Percentiles rank a stretch among this genome's conserved stretches.
These are phyloP conservation scores for Lichina pygmaea DNA, from an alignment of 495 filamentous ascomycete genomes.

Conservation along the genomic window DNA sequence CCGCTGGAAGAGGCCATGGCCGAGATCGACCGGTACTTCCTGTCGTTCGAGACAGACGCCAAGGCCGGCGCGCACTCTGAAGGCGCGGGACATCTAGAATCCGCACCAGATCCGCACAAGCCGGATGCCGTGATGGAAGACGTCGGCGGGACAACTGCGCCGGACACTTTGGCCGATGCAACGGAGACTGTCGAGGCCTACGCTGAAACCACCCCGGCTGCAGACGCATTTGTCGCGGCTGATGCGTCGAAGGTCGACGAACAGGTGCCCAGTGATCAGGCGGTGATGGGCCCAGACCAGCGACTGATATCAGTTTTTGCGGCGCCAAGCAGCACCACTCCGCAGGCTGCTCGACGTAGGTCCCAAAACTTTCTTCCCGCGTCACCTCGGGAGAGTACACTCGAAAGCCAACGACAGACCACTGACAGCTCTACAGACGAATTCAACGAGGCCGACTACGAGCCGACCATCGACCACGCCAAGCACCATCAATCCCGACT, in stretches of 20 bases:
- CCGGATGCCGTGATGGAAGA: not conserved
- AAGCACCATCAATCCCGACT: conserved; percentile 57
- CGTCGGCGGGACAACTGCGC: conserved; percentile 2
- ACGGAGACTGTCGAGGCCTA: too few relatives aligned
- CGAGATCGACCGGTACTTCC: conserved; percentile 50
- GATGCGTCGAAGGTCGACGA: not conserved
- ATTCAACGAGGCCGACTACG: conserved; percentile 47
- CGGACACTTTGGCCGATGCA: too few relatives aligned
- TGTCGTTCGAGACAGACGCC: not conserved
- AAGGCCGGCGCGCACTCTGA: conserved; percentile 3
- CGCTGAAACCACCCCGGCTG: too few relatives aligned
- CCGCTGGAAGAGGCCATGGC: conserved; percentile 67
- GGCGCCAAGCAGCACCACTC: conserved; percentile 42
- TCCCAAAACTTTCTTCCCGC: not conserved
- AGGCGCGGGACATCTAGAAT: not conserved
- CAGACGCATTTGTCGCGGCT: too few relatives aligned
- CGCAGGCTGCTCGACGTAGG: conserved; percentile 36
- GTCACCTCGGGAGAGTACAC: too few relatives aligned
- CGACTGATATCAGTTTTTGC: conserved; percentile 45
- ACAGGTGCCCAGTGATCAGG: conserved; percentile 4
- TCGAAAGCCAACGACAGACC: not conserved
- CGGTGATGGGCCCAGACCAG: conserved; percentile 9
- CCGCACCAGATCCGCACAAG: conserved; percentile 4
- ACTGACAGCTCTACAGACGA: not conserved
- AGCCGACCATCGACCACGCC: conserved; percentile 64